Conservation (phyloP, 192 early-diverging fungal species). For the Dissophora ornata region DNA sequence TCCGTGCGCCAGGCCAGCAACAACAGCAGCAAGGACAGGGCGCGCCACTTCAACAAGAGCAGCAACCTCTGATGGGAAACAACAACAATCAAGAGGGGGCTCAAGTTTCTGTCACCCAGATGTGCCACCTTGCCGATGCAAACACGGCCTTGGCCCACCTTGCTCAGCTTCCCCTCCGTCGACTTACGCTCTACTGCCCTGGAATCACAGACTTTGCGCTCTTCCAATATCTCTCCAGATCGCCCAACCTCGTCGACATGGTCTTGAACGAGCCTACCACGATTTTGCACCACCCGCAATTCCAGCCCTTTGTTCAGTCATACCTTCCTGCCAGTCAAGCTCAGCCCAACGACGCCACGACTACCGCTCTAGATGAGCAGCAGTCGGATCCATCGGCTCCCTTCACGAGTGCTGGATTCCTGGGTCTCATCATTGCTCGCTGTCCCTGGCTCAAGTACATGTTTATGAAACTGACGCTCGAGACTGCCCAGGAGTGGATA, state of each 20-base stretch:
- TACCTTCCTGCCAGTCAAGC: neutral
- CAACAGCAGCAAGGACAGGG: conserved; percentile 18
- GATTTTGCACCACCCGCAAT: conserved; percentile 33
- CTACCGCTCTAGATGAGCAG: neutral
- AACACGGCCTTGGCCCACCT: conserved; percentile 16
- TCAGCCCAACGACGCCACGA: too few relatives aligned
- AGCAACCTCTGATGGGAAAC: neutral
- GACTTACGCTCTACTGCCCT: conserved; percentile 47
- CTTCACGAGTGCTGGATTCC: conserved; percentile 34
- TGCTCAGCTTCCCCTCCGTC: conserved; percentile 25
- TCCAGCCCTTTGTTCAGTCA: conserved; percentile 33
- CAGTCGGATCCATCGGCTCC: neutral
- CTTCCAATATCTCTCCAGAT: conserved; percentile 18
- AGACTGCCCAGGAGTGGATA: conserved; percentile 52
- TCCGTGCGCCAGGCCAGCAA: conserved; percentile 9
- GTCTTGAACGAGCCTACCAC: conserved; percentile 49
- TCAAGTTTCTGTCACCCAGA: conserved; percentile 27
- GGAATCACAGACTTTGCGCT: conserved; percentile 49
- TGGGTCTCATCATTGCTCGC: conserved; percentile 9
- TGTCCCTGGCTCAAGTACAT: conserved; percentile 44
- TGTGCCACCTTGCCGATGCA: conserved; percentile 38
- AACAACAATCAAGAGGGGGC: conserved; percentile 9
- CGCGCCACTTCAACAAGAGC: conserved; percentile 2
- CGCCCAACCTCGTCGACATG: conserved; percentile 23
- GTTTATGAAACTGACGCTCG: conserved; percentile 49